A percentile compares a stretch with the other conserved stretches of the same genome.
These are phyloP conservation scores for Wickerhamiella parazyma DNA, from an alignment of 805 yeast genomes.

Conservation along the genomic window DNA sequence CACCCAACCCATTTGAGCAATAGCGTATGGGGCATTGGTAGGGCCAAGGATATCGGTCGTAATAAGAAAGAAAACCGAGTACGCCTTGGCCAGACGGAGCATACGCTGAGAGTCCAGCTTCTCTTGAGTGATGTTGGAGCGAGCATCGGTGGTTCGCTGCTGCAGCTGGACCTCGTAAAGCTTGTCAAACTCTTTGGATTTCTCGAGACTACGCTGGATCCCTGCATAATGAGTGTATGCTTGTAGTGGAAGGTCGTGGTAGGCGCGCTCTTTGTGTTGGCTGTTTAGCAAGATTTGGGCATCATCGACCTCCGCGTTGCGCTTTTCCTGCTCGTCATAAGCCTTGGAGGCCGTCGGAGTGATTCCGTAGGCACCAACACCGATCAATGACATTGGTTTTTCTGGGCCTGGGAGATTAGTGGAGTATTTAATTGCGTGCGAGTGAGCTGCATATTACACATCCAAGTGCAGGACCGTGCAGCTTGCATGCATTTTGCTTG, in stretches of 20 bases:
- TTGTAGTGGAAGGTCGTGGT: constrained; percentile 14
- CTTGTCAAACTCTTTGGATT: constrained; percentile 43
- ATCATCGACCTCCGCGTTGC: background rate
- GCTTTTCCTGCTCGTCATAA: constrained; percentile 1
- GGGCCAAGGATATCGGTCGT: constrained; percentile 40
- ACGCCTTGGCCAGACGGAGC: constrained; percentile 14
- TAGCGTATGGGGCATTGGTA: constrained; percentile 34
- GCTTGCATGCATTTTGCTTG: background rate
- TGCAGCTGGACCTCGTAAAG: constrained; percentile 66
- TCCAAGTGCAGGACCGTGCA: background rate
- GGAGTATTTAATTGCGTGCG: background rate
- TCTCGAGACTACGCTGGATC: constrained; percentile 17
- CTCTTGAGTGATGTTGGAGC: constrained; percentile 20
- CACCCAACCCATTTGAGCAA: constrained; percentile 33
- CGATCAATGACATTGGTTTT: background rate
- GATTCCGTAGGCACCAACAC: background rate
- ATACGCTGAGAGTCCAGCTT: constrained; percentile 17
- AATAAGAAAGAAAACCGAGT: constrained; percentile 32
- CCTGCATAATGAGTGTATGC: constrained; percentile 16
- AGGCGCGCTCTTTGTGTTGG: constrained; percentile 12
- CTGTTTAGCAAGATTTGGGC: background rate
- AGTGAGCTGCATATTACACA: background rate
- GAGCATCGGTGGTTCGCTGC: constrained; percentile 45
- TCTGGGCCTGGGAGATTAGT: background rate
- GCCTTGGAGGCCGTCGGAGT: constrained; percentile 1